Evolutionary conservation across 2,329 filamentous ascomycete genomes (phyloP).

Genomic region (Talaromyces piceae): DNA sequence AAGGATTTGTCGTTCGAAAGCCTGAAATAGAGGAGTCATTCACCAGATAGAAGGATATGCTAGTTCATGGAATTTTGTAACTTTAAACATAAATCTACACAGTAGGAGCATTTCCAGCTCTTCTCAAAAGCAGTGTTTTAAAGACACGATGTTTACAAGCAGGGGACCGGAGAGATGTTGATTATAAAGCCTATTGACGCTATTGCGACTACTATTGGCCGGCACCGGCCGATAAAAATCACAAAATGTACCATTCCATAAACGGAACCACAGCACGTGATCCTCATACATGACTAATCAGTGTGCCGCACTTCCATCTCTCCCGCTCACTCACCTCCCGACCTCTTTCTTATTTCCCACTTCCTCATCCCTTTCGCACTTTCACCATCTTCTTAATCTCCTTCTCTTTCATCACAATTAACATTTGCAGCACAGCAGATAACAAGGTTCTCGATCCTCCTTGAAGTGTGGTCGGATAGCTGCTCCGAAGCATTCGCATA

Average conservation of each 20-base stretch:
- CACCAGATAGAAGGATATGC: neutral
- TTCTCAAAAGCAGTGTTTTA: too few species aligned
- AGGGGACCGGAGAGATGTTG: too few species aligned
- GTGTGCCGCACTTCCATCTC: neutral
- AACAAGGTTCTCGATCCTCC: neutral
- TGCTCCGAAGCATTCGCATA: neutral
- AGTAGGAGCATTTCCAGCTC: too few species aligned
- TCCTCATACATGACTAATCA: neutral
- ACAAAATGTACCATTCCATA: neutral
- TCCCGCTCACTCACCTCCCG: neutral
- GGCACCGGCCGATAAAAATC: neutral
- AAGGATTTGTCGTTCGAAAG: constrained; percentile 69
- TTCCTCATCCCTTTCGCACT: neutral
- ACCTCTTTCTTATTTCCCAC: neutral
- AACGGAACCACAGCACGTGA: neutral
- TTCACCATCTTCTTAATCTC: neutral
- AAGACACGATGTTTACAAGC: too few species aligned
- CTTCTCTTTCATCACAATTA: neutral
- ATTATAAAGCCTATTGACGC: too few species aligned
- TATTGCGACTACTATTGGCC: neutral
- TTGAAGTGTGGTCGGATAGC: neutral
- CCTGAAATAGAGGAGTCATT: constrained; percentile 49
- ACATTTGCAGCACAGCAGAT: neutral
- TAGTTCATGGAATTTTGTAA: neutral
- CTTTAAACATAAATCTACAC: too few species aligned